phyloP scores from a whole-genome alignment of 208 protist genomes.

The Polymyxa betae region DNA sequence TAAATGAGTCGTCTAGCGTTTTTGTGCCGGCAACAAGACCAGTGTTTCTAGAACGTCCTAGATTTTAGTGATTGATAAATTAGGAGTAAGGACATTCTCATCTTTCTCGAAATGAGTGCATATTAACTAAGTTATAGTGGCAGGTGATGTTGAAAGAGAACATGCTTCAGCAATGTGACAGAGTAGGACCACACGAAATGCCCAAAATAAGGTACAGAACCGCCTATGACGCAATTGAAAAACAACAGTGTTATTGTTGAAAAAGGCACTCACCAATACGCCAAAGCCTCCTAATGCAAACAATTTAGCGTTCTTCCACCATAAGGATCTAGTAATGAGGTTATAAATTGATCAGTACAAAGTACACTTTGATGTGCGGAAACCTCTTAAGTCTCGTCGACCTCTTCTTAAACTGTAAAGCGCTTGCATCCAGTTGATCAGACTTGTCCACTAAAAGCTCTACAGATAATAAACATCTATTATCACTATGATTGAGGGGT shows the following conservation, averaged over 20 bases:
- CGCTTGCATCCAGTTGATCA: slow-evolving; percentile 25
- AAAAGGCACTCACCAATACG: neutral
- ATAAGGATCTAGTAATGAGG: neutral
- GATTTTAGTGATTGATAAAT: too few relatives aligned
- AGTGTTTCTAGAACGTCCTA: too few relatives aligned
- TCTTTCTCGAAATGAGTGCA: too few relatives aligned
- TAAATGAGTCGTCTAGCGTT: too few relatives aligned
- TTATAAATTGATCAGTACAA: neutral
- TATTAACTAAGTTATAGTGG: too few relatives aligned
- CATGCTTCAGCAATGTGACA: neutral
- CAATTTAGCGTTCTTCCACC: slow-evolving; percentile 38
- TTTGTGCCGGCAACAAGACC: too few relatives aligned
- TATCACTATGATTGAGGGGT: neutral
- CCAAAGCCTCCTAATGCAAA: neutral
- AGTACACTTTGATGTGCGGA: neutral
- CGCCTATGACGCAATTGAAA: too few relatives aligned
- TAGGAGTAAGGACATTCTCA: too few relatives aligned
- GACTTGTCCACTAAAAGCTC: slow-evolving; percentile 49
- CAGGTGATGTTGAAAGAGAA: neutral
- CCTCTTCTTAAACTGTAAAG: slow-evolving; percentile 6
- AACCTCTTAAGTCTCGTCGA: neutral
- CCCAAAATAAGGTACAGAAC: slow-evolving; percentile 32
- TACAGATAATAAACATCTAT: neutral
- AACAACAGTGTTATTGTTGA: neutral
- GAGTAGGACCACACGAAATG: neutral